Conservation (phyloP, 2,329 filamentous ascomycete species). For the Pseudonectria buxi region DNA sequence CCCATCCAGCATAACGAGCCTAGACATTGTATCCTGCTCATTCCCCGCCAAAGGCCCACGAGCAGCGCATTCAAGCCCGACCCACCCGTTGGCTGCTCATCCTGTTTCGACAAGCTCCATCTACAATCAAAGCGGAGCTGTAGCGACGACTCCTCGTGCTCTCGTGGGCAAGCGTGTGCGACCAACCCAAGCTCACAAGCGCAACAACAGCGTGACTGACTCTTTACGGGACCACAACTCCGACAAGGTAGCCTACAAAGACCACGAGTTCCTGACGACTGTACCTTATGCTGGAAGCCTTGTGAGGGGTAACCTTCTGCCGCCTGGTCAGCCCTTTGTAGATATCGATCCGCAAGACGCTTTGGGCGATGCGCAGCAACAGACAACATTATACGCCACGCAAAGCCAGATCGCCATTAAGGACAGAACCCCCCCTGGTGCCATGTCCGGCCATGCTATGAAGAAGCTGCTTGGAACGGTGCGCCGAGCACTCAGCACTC, state of each 20-base stretch:
- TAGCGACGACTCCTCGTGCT: conserved; percentile 53
- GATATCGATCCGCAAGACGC: conserved; percentile 53
- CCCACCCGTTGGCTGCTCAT: conserved; percentile 44
- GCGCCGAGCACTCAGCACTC: conserved; percentile 68
- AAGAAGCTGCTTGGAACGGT: conserved; percentile 83
- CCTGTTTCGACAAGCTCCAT: conserved; percentile 47
- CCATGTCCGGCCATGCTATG: conserved; percentile 67
- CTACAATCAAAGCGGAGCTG: conserved; percentile 39
- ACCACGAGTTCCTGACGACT: conserved; percentile 52
- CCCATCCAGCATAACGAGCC: conserved; percentile 51
- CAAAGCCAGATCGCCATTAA: conserved; percentile 34
- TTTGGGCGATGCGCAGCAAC: conserved; percentile 36
- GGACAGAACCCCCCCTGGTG: conserved; percentile 44
- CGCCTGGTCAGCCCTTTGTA: conserved; percentile 76
- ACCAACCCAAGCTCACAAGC: conserved; percentile 60
- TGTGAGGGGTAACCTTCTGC: conserved; percentile 77
- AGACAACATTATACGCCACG: conserved; percentile 46
- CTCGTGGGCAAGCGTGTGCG: conserved; percentile 54
- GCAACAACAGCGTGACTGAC: conserved; percentile 82
- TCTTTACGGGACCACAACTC: conserved; percentile 64
- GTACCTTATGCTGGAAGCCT: conserved; percentile 73
- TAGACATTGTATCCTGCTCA: conserved; percentile 58
- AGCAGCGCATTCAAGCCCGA: conserved; percentile 31
- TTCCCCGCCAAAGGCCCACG: conserved; percentile 49
- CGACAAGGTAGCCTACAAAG: conserved; percentile 45